Base-by-base conservation (phyloP, 2,329 filamentous ascomycete species). In the Fusarium chlamydosporum region DNA sequence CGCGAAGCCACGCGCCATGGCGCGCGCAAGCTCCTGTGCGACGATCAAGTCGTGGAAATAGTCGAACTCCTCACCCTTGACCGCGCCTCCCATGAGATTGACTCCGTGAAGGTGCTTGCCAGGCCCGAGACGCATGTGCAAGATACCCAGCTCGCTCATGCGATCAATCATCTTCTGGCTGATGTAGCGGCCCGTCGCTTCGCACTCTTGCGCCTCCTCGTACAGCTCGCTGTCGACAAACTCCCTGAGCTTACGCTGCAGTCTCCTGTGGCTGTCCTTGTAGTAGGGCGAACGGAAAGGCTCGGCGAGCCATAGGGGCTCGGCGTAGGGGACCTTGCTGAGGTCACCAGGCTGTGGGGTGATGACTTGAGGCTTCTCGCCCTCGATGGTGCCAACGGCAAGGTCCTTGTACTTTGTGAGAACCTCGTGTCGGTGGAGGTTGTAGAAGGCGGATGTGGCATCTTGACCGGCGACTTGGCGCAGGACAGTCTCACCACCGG, bases 381-480 rank as follows among this genome's bases (percentile, higher is more conserved):
- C 91, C 70, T 88, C 82, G 76, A 97, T 79, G 15, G 88, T 92
- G 75, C 93, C 93, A 72, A 97, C 86, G 79, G 88, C 91, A 18
- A 97, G 86, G 73, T 87, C 84, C 46, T 85, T 81, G 83, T 96
- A 96, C 78, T 94, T 94, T 64, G 89, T 83, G 12, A 97, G 86
- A n/a, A 96, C 92, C 80, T 97, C 93, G 72, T 97, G 93, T 27
- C 93, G 86, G 82, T 97, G 94, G 54, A 97, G 89, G 83, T 96
- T 96, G 87, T 96, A 97, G 80, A 96, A 97, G 58, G 91, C 91
- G 35, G 86, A 82, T 3, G 93, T 97, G 51, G 93, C 92, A 76
- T 97, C 93, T 70, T 88, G 86, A 66, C 93, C 93, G 31, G 92
- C 93, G 47, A 95, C 88, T 80, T 97, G 92, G 55, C 87, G 85